A percentile compares a stretch with the other conserved stretches of the same genome.
Conservation (phyloP, 129 eudicot species). For the Flaveria robusta region DNA sequence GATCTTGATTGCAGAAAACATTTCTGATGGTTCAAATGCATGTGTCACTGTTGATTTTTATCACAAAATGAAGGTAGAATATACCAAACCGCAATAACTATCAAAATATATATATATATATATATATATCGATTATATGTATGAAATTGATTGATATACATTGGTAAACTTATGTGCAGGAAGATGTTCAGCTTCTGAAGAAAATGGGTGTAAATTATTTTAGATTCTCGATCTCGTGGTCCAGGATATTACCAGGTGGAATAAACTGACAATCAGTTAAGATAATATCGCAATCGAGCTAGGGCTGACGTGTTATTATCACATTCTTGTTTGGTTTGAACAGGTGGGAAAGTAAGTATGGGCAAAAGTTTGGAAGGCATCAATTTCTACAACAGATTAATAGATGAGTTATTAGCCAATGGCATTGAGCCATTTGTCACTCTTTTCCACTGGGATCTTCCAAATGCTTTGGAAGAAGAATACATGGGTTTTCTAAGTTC, state of each 20-base stretch:
- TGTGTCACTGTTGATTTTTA: conserved; percentile 32
- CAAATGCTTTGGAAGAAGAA: conserved; percentile 39
- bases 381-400: conserved; percentile 40
- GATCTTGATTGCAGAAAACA: conserved; percentile 9
- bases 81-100: no score
- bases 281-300: no score
- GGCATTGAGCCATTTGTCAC: conserved; percentile 42
- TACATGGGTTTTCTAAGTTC: conserved; percentile 40
- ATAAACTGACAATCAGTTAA: no score
- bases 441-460: conserved; percentile 47
- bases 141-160: no score
- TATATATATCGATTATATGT: no score
- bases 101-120: no score
- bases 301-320: no score
- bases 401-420: conserved; percentile 38
- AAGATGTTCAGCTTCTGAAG: conserved; percentile 41
- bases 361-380: conserved; percentile 43
- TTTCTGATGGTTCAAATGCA: conserved; percentile 19
- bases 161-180: conserved; percentile 24
- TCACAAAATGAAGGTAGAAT: conserved; percentile 20
- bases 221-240: conserved; percentile 51
- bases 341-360: conserved; percentile 45
- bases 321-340: background rate
- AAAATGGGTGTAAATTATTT: conserved; percentile 39
- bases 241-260: conserved; percentile 41